phyloP scores from a whole-genome alignment of 306 rosid species.

The Psophocarpus tetragonolobus region DNA sequence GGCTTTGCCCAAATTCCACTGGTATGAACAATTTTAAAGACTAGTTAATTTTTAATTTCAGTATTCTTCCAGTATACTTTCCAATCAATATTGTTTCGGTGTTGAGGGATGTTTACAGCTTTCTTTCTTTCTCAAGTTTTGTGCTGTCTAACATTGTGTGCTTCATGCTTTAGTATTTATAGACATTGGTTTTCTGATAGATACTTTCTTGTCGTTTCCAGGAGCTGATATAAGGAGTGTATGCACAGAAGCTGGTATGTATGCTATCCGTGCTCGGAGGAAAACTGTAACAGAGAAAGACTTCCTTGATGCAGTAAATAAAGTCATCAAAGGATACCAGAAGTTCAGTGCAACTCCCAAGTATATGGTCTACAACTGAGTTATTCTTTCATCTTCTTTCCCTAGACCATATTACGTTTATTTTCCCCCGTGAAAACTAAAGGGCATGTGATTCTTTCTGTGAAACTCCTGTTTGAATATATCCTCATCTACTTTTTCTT shows the following conservation, averaged over 20 bases:
- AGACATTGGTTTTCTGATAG: constrained; percentile 31
- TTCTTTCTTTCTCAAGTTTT: neutral
- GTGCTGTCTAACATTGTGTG: neutral
- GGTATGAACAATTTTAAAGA: constrained; percentile 49
- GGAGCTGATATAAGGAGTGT: constrained; percentile 99
- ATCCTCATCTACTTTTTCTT: constrained; percentile 5
- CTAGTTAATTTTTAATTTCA: neutral
- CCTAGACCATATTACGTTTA: constrained; percentile 26
- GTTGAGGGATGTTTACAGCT: constrained; percentile 12
- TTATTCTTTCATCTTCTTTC: constrained; percentile 19
- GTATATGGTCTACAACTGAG: constrained; percentile 97
- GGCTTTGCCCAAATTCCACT: constrained; percentile 97
- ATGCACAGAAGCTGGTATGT: constrained; percentile 99
- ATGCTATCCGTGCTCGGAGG: constrained; percentile 95
- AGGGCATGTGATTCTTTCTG: constrained; percentile 28
- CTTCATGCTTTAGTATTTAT: constrained; percentile 8
- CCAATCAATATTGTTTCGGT: neutral
- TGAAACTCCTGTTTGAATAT: constrained; percentile 28
- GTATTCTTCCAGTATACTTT: neutral
- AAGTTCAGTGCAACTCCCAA: constrained; percentile 99
- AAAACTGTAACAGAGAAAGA: constrained; percentile 98
- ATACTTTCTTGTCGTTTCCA: constrained; percentile 31
- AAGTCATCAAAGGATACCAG: constrained; percentile 97
- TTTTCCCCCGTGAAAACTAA: constrained; percentile 18
- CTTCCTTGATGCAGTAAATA: constrained; percentile 97